Evolutionary conservation across 2,329 filamentous ascomycete genomes (phyloP).

Genomic region (Trichoderma arundinaceum): DNA sequence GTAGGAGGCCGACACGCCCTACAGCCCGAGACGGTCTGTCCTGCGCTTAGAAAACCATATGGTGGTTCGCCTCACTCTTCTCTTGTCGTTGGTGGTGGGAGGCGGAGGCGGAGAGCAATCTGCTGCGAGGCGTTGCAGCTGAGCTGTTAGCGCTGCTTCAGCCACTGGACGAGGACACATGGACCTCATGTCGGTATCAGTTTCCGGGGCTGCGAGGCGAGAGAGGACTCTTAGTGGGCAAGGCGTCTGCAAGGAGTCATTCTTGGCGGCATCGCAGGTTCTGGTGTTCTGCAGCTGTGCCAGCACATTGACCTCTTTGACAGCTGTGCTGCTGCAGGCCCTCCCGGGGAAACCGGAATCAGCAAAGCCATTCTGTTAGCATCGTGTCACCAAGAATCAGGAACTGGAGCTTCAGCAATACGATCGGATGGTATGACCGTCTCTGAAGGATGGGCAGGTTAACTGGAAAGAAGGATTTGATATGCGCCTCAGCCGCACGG

Average conservation of each 20-base stretch:
- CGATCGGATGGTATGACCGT: conserved; percentile 3
- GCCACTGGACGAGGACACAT: conserved; percentile 17
- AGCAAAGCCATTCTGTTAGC: background rate
- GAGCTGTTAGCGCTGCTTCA: conserved; percentile 21
- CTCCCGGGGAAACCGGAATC: background rate
- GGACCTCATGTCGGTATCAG: background rate
- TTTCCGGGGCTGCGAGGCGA: background rate
- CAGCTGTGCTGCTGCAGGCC: background rate
- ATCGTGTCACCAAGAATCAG: background rate
- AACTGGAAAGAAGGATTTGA: background rate
- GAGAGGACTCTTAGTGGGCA: background rate
- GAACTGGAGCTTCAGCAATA: background rate
- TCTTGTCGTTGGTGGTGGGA: background rate
- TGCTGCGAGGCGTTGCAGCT: conserved; percentile 30
- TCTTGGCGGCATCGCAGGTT: background rate
- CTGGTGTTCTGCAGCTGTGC: background rate
- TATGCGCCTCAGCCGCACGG: conserved; percentile 20
- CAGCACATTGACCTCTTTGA: background rate
- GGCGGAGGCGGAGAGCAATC: background rate
- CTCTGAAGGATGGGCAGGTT: background rate
- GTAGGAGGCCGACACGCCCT: background rate
- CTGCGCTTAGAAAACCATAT: too few species aligned
- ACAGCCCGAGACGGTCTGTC: background rate
- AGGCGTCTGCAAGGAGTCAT: too few species aligned
- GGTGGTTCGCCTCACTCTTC: background rate